Conservation (phyloP, 176 grass and related monocot species). For the Hsuehochloa calcarea region DNA sequence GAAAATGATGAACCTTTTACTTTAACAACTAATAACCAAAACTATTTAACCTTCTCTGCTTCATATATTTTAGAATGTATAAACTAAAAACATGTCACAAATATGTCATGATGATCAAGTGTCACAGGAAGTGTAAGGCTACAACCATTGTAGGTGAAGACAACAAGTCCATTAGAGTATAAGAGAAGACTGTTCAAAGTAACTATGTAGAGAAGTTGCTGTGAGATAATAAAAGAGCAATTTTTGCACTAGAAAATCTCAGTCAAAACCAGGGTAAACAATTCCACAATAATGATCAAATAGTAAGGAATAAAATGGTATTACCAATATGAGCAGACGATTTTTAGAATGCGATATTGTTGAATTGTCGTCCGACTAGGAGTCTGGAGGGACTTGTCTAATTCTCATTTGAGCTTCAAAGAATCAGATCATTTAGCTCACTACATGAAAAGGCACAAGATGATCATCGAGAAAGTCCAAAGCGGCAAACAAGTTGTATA, state of each 20-base stretch:
- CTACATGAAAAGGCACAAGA: constrained; percentile 44
- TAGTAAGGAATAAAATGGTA: neutral
- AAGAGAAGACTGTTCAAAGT: neutral
- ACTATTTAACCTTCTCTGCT: neutral
- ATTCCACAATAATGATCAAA: neutral
- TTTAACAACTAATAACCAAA: neutral
- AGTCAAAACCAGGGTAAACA: neutral
- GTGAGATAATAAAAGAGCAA: neutral
- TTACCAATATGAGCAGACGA: constrained; percentile 92
- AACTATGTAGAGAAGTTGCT: neutral
- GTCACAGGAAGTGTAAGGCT: constrained; percentile 4
- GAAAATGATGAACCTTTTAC: neutral
- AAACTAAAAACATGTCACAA: neutral
- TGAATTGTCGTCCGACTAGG: constrained; percentile 53
- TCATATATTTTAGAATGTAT: neutral
- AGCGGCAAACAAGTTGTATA: neutral
- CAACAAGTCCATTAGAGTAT: neutral
- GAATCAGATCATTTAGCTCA: constrained; percentile 90
- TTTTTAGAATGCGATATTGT: constrained; percentile 71
- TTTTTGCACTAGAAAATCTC: neutral
- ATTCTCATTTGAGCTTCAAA: constrained; percentile 88
- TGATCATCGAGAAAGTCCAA: constrained; percentile 21
- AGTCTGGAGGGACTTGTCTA: constrained; percentile 94
- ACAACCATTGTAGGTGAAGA: neutral
- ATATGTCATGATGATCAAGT: constrained; percentile 4